These are phyloP conservation scores for Saccharomycopsis sp. DNA, from an alignment of 805 yeast species.

Conservation along the genomic window DNA sequence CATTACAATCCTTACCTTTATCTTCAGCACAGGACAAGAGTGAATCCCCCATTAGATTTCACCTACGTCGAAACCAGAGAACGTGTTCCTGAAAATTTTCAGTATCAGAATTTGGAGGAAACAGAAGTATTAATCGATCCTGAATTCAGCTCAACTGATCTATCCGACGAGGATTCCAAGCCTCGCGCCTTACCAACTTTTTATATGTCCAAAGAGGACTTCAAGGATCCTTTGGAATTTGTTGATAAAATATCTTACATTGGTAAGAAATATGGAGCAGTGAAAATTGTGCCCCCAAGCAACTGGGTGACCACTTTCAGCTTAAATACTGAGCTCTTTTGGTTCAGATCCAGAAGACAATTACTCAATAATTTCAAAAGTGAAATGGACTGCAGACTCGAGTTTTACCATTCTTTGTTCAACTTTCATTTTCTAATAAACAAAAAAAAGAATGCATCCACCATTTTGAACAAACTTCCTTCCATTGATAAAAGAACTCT, in stretches of 20 bases:
- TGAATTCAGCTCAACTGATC: conserved; percentile 1
- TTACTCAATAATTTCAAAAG: conserved; percentile 33
- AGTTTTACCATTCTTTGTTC: conserved; percentile 40
- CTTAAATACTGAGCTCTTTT: conserved; percentile 38
- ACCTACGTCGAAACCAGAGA: conserved; percentile 28
- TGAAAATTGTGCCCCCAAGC: conserved; percentile 52
- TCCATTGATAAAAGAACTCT: conserved; percentile 56
- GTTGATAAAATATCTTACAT: conserved; percentile 36
- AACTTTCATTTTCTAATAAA: conserved; percentile 30
- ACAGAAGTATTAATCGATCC: conserved; percentile 17
- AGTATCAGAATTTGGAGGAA: conserved; percentile 12
- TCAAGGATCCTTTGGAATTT: conserved; percentile 47
- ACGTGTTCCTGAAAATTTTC: conserved; percentile 21
- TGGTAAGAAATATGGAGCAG: conserved; percentile 53
- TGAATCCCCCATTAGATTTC: conserved; percentile 30
- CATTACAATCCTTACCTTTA: conserved; percentile 30
- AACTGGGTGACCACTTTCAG: conserved; percentile 29
- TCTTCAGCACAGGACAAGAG: conserved; percentile 31
- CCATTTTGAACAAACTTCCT: conserved; percentile 42
- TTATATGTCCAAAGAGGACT: conserved; percentile 40
- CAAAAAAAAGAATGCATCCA: conserved; percentile 23
- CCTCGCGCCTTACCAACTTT: conserved; percentile 33
- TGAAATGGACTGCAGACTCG: conserved; percentile 35
- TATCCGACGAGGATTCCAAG: neutral
- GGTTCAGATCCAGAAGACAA: conserved; percentile 45